Evolutionary conservation across 768 basidiomycete genomes (phyloP).

Genomic region (Mycena capillaripes): DNA sequence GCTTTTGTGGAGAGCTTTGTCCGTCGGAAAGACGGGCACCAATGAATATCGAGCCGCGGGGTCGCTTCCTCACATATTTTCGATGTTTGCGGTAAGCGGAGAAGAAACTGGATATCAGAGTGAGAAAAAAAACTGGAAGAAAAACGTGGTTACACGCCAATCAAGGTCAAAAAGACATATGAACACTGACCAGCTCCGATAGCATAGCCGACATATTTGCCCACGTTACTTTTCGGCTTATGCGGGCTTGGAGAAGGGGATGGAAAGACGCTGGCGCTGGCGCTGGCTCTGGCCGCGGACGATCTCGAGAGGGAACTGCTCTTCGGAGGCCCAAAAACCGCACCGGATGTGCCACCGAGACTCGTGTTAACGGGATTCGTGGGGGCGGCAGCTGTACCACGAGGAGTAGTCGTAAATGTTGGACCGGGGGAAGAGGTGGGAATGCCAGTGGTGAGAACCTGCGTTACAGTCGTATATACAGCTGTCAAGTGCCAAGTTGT

Average conservation of each 20-base stretch:
- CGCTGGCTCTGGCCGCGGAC: conserved; percentile 18
- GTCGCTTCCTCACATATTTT: conserved; percentile 33
- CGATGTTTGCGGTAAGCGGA: conserved; percentile 37
- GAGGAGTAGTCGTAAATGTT: background rate
- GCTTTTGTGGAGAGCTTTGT: conserved; percentile 27
- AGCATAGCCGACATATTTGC: conserved; percentile 35
- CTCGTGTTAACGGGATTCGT: background rate
- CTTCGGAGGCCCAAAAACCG: background rate
- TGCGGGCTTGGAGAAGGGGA: conserved; percentile 19
- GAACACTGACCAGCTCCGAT: conserved; percentile 36
- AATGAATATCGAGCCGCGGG: conserved; percentile 33
- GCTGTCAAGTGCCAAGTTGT: conserved; percentile 28
- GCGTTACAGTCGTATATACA: conserved; percentile 30
- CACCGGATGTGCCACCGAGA: background rate
- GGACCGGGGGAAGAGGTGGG: conserved; percentile 1
- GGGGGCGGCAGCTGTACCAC: background rate
- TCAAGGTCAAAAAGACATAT: background rate
- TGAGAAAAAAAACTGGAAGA: conserved; percentile 37
- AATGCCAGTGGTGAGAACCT: conserved; percentile 26
- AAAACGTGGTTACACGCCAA: background rate
- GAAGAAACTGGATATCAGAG: conserved; percentile 36
- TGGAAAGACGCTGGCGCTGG: conserved; percentile 24
- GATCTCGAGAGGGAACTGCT: conserved; percentile 25
- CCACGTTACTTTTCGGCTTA: conserved; percentile 29
- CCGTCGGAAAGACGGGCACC: conserved; percentile 26